Evolutionary conservation across 73 alveolate genomes (phyloP).

Genomic region (Vitrella brassicaformis): DNA sequence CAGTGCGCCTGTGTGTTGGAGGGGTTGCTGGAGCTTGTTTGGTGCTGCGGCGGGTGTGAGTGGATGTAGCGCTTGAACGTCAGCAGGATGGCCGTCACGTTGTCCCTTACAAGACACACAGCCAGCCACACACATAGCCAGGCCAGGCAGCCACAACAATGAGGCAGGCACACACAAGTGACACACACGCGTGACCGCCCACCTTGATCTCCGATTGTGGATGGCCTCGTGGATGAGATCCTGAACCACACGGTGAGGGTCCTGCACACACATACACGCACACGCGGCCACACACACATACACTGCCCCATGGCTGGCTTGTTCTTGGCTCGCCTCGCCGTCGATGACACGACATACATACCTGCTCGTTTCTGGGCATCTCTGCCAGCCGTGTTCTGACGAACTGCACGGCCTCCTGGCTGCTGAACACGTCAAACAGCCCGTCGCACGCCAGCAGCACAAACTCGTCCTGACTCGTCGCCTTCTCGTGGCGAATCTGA

Average conservation of each 20-base stretch:
- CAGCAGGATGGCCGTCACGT: neutral
- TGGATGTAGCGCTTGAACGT: neutral
- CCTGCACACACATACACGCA: neutral
- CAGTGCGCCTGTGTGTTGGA: no score
- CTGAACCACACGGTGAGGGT: constrained; percentile 48
- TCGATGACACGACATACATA: neutral
- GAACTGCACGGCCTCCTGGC: constrained; percentile 45
- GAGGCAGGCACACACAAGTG: no score
- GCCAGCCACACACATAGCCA: no score
- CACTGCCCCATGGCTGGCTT: neutral
- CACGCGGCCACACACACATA: neutral
- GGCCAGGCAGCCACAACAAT: no score
- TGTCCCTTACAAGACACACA: no score
- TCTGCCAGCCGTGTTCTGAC: constrained; percentile 37
- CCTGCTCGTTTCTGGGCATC: constrained; percentile 58
- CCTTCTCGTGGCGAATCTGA: neutral
- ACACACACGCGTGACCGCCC: no score
- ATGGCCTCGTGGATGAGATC: constrained; percentile 55
- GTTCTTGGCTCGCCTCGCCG: neutral
- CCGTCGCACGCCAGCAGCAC: constrained; percentile 33
- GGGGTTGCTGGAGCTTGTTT: no score
- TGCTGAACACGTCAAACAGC: constrained; percentile 33
- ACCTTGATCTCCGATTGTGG: constrained; percentile 48
- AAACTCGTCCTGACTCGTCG: constrained; percentile 10
- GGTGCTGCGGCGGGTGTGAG: neutral